Evolutionary conservation across 139 green algal genomes (phyloP), one percentile per base, ranked within the genome.

Genomic region (Pleodorina starrii): DNA sequence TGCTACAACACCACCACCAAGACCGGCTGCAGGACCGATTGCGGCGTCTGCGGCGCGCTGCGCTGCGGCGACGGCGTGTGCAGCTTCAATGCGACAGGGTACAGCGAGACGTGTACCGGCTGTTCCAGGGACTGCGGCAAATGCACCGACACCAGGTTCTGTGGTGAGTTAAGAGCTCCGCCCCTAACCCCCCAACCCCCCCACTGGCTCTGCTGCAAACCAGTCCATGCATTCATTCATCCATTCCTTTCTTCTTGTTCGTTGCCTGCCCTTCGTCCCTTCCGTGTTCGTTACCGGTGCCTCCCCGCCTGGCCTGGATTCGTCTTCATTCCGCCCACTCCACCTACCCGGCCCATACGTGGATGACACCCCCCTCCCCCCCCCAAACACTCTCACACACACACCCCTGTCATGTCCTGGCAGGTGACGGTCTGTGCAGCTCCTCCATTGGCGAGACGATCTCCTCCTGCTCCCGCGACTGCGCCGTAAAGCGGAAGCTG

Each of bases 1-100:
- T 98, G 96, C 91, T 94, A 94, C 88, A 95, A 91, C 73, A 94
- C 9, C 91, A 98, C 0, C 94, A 98, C 93, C 97, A 27, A 48
- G 16, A 40, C 16, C 9, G 73, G 73, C 42, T 80, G 42, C 42
- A 32, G n/a, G n/a, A n/a, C 44, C 42, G 42, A 80, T 17, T 80
- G 73, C 14, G 73, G 73, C 40, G 35, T 17, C 74, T 68, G 25
- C 27, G 46, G 44, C 74, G 16, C 10, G 10, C 10, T 6, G 44
- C 10, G 11, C 11, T 83, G 74, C 46, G 74, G 72, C 40, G 72
- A 80, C 40, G 72, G 72, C 40, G 38, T 57, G 10, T 80, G 72
- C 72, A 59, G 12, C 38, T 51, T 36, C 42, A 59, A 9, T 6
- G 32, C 4, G 0, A 29, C 11, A 9, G 42, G 42, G 1, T 80